Evolutionary conservation across 2,329 filamentous ascomycete species (phyloP).

Genomic region (Mycosphaerelloides madeirae): DNA sequence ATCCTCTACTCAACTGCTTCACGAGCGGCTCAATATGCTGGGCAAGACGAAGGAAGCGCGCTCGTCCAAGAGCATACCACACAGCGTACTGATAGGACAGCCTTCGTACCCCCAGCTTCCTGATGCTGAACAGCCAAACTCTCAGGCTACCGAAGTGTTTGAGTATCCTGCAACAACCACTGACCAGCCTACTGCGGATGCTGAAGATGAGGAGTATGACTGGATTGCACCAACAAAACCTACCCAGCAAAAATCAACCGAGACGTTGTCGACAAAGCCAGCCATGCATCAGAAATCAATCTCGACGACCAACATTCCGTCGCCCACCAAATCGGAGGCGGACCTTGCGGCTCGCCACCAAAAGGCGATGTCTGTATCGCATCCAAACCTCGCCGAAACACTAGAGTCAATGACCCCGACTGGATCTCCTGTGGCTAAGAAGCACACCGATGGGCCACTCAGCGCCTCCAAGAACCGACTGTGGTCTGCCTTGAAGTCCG

Average conservation of each 20-base stretch:
- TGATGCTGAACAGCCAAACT: slow-evolving; percentile 14
- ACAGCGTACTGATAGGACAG: slow-evolving; percentile 27
- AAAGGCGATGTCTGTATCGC: slow-evolving; percentile 50
- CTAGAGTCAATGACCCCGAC: slow-evolving; percentile 50
- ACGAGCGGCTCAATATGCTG: slow-evolving; percentile 83
- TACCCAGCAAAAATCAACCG: slow-evolving; percentile 1
- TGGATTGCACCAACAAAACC: slow-evolving; percentile 52
- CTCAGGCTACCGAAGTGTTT: slow-evolving; percentile 6
- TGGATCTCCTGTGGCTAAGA: slow-evolving; percentile 50
- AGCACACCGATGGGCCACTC: slow-evolving; percentile 67
- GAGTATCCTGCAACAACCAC: slow-evolving; percentile 4
- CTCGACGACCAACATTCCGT: slow-evolving; percentile 37
- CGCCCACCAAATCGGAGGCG: slow-evolving; percentile 41
- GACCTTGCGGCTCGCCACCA: slow-evolving; percentile 43
- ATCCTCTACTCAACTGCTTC: slow-evolving; percentile 86
- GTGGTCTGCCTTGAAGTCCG: slow-evolving; percentile 83
- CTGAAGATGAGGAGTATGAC: slow-evolving; percentile 51
- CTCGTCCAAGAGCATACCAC: slow-evolving; percentile 38
- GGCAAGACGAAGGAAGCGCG: slow-evolving; percentile 50
- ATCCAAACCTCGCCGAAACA: slow-evolving; percentile 37
- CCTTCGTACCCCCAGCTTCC: slow-evolving; percentile 40
- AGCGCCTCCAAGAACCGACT: slow-evolving; percentile 91
- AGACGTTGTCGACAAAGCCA: slow-evolving; percentile 36
- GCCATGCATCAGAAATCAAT: slow-evolving; percentile 33
- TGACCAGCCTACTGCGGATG: slow-evolving; percentile 19